A percentile compares a stretch with the other conserved stretches of the same genome.
phyloP scores from a whole-genome alignment of 2,329 filamentous ascomycete species.

The Didymella pomorum region DNA sequence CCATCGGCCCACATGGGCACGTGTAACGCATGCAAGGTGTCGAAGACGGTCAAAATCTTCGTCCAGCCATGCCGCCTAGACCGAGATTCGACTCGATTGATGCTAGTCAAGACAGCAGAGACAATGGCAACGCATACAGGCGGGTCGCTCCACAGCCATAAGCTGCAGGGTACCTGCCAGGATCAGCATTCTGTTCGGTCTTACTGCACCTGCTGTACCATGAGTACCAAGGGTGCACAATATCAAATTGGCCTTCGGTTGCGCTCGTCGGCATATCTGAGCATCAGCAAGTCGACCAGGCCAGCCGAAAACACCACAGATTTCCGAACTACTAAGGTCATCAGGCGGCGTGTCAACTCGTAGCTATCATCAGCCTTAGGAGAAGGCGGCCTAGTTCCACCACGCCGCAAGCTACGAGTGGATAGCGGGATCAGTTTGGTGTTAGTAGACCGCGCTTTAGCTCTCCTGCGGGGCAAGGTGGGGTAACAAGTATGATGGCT shows the following conservation, averaged over 20 bases:
- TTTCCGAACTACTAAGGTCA: not conserved
- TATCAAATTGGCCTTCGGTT: not conserved
- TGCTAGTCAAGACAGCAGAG: constrained; percentile 10
- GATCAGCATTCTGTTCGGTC: constrained; percentile 3
- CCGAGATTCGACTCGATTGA: constrained; percentile 12
- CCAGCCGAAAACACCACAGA: not conserved
- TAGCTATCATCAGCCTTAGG: not conserved
- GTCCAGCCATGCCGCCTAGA: constrained; percentile 5
- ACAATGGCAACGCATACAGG: constrained; percentile 9
- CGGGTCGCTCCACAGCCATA: constrained; percentile 15
- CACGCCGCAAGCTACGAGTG: not conserved
- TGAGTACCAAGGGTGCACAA: not conserved
- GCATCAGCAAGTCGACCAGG: not conserved
- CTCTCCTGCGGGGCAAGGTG: constrained; percentile 22
- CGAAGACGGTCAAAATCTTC: constrained; percentile 5
- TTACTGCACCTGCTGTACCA: not conserved
- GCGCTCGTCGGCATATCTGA: constrained; percentile 1
- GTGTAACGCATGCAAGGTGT: constrained; percentile 22
- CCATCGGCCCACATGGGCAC: constrained; percentile 16
- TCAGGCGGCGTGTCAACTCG: not conserved
- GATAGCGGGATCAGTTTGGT: not conserved
- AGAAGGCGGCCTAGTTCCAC: constrained; percentile 1
- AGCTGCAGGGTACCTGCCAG: constrained; percentile 7
- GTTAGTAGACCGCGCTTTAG: not conserved
- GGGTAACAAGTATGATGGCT: constrained; percentile 17